Conservation (phyloP, 441 rosid species). For the Pelargonium cotyledonis region DNA sequence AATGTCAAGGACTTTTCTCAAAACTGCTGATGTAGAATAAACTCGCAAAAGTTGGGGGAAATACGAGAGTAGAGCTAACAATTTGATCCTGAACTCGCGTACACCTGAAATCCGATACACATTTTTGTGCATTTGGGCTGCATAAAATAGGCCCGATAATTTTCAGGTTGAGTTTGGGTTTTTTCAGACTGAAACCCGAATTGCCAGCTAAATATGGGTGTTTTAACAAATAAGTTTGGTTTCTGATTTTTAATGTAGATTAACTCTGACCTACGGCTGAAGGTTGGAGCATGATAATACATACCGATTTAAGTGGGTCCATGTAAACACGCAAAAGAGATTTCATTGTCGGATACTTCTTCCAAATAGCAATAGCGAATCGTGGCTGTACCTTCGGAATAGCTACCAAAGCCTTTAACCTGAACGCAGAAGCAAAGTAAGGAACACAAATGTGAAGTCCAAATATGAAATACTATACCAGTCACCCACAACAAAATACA, state of each 20-base stretch:
- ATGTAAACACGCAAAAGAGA: constrained; percentile 76
- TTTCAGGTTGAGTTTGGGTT: too few relatives aligned
- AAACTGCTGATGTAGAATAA: too few relatives aligned
- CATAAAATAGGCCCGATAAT: too few relatives aligned
- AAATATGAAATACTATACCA: not conserved
- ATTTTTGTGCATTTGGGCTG: too few relatives aligned
- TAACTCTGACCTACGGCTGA: not conserved
- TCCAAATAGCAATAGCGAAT: constrained; percentile 76
- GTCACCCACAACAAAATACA: not conserved
- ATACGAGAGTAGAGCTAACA: too few relatives aligned
- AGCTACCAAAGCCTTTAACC: constrained; percentile 86
- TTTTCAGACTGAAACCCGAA: too few relatives aligned
- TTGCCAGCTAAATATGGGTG: too few relatives aligned
- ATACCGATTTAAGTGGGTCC: constrained; percentile 77
- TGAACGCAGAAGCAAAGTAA: constrained; percentile 25
- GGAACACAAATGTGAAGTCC: not conserved
- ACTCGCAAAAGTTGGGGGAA: too few relatives aligned
- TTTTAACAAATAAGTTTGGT: not conserved
- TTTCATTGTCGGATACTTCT: constrained; percentile 91
- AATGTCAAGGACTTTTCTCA: too few relatives aligned
- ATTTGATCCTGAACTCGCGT: too few relatives aligned
- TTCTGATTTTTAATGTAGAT: not conserved
- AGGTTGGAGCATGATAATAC: constrained; percentile 19
- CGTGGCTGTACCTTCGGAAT: constrained; percentile 97
- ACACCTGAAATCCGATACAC: too few relatives aligned